phyloP scores from a whole-genome alignment of 139 green algal genomes.

The Chlamydomonas eustigma region DNA sequence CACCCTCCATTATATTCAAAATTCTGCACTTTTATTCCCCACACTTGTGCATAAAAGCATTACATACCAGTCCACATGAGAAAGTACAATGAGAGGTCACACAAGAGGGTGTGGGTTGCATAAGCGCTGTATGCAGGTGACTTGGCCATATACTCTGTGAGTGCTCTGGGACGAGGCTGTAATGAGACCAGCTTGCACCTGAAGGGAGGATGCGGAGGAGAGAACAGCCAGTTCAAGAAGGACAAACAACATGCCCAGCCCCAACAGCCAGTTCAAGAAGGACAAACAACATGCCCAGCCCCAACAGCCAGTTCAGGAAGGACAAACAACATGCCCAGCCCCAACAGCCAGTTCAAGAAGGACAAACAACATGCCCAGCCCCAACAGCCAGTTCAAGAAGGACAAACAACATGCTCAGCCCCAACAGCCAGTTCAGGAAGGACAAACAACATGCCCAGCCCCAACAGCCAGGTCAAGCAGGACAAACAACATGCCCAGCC shows the following conservation, averaged over 20 bases:
- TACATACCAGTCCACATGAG: constrained; percentile 58
- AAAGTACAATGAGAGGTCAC: constrained; percentile 71
- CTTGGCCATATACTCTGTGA: neutral
- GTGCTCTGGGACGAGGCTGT: neutral
- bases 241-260: no score
- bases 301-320: neutral
- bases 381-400: neutral
- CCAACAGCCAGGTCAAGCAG: neutral
- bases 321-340: neutral
- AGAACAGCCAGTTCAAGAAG: neutral
- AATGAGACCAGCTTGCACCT: neutral
- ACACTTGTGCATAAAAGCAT: neutral
- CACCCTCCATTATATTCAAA: neutral
- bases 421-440: neutral
- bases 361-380: neutral
- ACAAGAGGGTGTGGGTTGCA: constrained; percentile 21
- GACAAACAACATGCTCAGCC: neutral
- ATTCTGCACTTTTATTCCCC: neutral
- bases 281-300: neutral
- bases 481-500: no score
- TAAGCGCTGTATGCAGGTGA: neutral
- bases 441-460: no score
- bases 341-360: neutral
- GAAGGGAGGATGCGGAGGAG: neutral
- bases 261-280: neutral